Base-by-base conservation (phyloP, 108 stramenopile genomes). In the Tribonema minus region DNA sequence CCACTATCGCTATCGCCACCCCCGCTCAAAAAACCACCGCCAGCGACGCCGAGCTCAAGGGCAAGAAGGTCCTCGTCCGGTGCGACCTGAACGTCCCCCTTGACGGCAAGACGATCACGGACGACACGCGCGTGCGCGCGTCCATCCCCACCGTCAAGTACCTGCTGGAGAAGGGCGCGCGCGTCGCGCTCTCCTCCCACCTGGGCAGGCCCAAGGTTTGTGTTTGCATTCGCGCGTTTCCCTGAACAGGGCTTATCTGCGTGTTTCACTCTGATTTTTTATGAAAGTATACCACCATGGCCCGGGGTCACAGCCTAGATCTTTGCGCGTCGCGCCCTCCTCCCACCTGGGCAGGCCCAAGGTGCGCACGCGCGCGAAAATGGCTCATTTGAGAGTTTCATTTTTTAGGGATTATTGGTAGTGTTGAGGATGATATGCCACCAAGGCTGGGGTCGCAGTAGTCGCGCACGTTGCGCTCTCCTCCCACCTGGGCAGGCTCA, bases 281-380 rank as follows among this genome's bases (percentile, higher is more conserved):
- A n/a, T n/a, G n/a, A n/a, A n/a, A n/a, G n/a, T n/a, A n/a, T n/a
- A n/a, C n/a, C n/a, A n/a, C n/a, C n/a, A n/a, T n/a, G n/a, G n/a
- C n/a, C n/a, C n/a, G n/a, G n/a, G n/a, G n/a, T n/a, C n/a, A n/a
- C n/a, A n/a, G n/a, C n/a, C n/a, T n/a, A n/a, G n/a, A n/a, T n/a
- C n/a, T n/a, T n/a, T n/a, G n/a, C 95, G 87, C 67, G 86, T 87
- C 86, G 88, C 93, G 58, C 92, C 96, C 80, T 95, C 96, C 90
- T 97, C 96, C 39, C 98, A 99, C 91, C 91, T 98, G 87, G 98
- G 98, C 72, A 93, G 98, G 68, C 98, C 98, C 64, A 96, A 96
- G 89, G 91, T n/a, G n/a, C n/a, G n/a, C n/a, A n/a, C n/a, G n/a
- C n/a, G n/a, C n/a, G n/a, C n/a, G n/a, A n/a, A n/a, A n/a, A n/a